Conservation (phyloP, 2,329 filamentous ascomycete genomes). For the Trichoderma aggressivum region DNA sequence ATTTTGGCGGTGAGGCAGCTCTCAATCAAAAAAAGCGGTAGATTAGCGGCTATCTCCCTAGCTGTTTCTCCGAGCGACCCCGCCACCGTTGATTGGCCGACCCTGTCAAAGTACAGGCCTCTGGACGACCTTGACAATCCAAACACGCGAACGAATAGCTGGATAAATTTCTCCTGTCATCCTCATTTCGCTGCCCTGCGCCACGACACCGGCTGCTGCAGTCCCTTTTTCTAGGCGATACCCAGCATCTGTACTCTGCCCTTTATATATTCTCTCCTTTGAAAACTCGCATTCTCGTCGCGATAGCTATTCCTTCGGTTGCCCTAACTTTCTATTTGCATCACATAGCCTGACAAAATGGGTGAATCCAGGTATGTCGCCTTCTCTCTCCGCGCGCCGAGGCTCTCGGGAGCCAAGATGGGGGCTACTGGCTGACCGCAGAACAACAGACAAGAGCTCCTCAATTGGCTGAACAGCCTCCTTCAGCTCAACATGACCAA, state of each 20-base stretch:
- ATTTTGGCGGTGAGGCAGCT: conserved; percentile 27
- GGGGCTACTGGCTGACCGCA: background rate
- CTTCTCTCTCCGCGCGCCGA: background rate
- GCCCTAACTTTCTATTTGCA: conserved; percentile 11
- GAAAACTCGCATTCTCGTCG: background rate
- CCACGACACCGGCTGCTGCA: conserved; percentile 12
- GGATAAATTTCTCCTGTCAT: conserved; percentile 25
- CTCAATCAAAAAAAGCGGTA: background rate
- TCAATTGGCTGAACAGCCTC: conserved; percentile 95
- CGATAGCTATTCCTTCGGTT: conserved; percentile 1
- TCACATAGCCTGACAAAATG: conserved; percentile 37
- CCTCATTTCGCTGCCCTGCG: conserved; percentile 19
- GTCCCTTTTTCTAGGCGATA: conserved; percentile 19
- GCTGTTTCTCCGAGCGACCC: conserved; percentile 25
- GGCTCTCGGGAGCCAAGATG: background rate
- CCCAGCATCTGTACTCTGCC: conserved; percentile 7
- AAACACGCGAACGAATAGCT: conserved; percentile 23
- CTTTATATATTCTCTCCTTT: background rate
- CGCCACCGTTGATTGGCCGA: conserved; percentile 42
- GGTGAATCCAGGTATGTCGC: conserved; percentile 45
- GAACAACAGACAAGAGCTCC: conserved; percentile 77
- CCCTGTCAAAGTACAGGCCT: conserved; percentile 22
- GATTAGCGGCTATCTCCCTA: conserved; percentile 10
- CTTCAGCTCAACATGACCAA: conserved; percentile 97
- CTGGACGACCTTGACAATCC: conserved; percentile 17